phyloP scores from a whole-genome alignment of 1,139 yeast species.

The Nakaseomyces sp. region DNA sequence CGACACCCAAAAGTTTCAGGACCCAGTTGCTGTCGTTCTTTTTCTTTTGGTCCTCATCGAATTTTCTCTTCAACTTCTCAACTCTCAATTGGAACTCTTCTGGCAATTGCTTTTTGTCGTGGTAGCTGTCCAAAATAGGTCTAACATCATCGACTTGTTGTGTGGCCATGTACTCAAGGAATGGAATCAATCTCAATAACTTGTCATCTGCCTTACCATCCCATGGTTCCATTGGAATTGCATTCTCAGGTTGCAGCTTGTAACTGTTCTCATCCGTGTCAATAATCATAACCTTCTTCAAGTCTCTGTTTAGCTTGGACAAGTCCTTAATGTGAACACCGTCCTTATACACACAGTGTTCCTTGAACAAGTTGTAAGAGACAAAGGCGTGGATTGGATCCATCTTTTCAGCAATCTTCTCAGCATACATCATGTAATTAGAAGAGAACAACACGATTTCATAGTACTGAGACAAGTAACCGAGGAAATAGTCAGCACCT shows the following conservation, averaged over 20 bases:
- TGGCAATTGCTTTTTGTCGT: slow-evolving; percentile 50
- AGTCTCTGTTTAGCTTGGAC: slow-evolving; percentile 81
- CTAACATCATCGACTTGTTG: slow-evolving; percentile 87
- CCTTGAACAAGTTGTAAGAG: slow-evolving; percentile 81
- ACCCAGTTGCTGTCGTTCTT: slow-evolving; percentile 44
- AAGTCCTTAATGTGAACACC: slow-evolving; percentile 81
- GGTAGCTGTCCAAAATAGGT: slow-evolving; percentile 71
- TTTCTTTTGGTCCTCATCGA: slow-evolving; percentile 59
- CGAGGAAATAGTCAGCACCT: slow-evolving; percentile 92
- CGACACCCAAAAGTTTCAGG: slow-evolving; percentile 56
- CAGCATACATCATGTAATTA: slow-evolving; percentile 79
- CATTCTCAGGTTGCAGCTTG: slow-evolving; percentile 85
- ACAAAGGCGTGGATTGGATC: slow-evolving; percentile 90
- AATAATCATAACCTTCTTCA: slow-evolving; percentile 67
- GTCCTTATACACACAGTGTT: slow-evolving; percentile 77
- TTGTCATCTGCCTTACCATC: slow-evolving; percentile 75
- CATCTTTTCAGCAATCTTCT: slow-evolving; percentile 72
- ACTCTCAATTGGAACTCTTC: slow-evolving; percentile 79
- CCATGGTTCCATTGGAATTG: slow-evolving; percentile 79
- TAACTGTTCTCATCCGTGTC: slow-evolving; percentile 71
- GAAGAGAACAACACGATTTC: slow-evolving; percentile 88
- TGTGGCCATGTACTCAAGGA: slow-evolving; percentile 89
- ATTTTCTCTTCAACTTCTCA: slow-evolving; percentile 55
- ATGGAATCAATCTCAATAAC: slow-evolving; percentile 74
- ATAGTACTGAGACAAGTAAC: slow-evolving; percentile 88